A percentile compares a stretch with the other conserved stretches of the same genome.
These are phyloP conservation scores for Cytidiella melzeri DNA, from an alignment of 768 basidiomycete genomes.

Conservation along the genomic window DNA sequence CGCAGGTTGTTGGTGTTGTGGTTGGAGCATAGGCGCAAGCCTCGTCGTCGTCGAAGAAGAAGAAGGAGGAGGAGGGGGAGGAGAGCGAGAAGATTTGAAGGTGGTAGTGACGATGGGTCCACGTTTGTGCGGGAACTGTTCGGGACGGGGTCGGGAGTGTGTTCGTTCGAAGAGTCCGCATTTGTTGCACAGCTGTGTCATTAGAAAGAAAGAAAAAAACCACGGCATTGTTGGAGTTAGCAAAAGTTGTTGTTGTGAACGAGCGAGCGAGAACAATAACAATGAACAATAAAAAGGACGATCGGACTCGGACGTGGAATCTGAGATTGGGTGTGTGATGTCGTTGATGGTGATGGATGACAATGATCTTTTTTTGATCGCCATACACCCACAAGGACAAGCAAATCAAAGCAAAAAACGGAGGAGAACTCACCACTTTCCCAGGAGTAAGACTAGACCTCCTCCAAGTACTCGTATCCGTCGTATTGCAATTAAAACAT, in stretches of 20 bases:
- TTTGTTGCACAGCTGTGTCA: constrained; percentile 53
- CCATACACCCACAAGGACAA: background rate
- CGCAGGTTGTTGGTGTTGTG: constrained; percentile 14
- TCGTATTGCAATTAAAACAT: constrained; percentile 83
- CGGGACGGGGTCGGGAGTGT: constrained; percentile 70
- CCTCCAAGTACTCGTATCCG: constrained; percentile 80
- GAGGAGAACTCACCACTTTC: constrained; percentile 50
- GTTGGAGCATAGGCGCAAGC: constrained; percentile 35
- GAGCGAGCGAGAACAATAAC: too few species aligned
- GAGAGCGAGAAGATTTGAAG: constrained; percentile 37
- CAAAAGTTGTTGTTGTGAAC: too few species aligned
- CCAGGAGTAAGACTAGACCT: constrained; percentile 72
- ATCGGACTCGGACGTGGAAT: too few species aligned
- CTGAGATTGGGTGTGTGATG: too few species aligned
- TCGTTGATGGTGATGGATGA: too few species aligned
- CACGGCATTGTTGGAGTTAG: too few species aligned
- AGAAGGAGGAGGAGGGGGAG: constrained; percentile 38
- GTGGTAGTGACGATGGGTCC: constrained; percentile 54
- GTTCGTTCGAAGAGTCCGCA: constrained; percentile 80
- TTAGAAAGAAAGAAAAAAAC: too few species aligned
- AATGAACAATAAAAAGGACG: too few species aligned
- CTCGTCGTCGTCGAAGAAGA: constrained; percentile 37
- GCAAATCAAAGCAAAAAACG: background rate
- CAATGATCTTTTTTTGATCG: background rate
- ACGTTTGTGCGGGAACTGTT: constrained; percentile 77